A percentile compares a stretch with the other conserved stretches of the same genome.
phyloP scores from a whole-genome alignment of 2,329 filamentous ascomycete species.

The Tricladium varicosporioides region DNA sequence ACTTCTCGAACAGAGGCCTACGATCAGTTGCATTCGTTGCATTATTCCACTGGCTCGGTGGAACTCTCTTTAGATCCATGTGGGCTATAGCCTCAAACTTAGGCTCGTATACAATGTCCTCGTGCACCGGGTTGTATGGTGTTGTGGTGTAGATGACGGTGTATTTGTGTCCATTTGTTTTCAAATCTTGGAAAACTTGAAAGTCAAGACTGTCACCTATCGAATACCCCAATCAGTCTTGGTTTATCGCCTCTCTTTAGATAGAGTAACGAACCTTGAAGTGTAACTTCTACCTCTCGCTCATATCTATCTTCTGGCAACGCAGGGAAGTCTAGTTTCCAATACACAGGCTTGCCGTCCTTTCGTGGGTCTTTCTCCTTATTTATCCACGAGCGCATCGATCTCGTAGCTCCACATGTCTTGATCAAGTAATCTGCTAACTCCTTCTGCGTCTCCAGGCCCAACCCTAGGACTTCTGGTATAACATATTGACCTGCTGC shows the following conservation, averaged over 20 bases:
- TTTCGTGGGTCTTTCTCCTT: background rate
- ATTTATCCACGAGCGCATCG: background rate
- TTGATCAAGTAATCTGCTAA: slow-evolving; percentile 45
- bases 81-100: slow-evolving; percentile 62
- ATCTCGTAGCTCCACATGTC: slow-evolving; percentile 42
- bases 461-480: slow-evolving; percentile 53
- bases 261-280: background rate
- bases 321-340: background rate
- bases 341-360: background rate
- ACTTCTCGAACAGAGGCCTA: slow-evolving; percentile 77
- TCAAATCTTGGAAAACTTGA: slow-evolving; percentile 36
- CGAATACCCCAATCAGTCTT: background rate
- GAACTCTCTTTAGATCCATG: slow-evolving; percentile 68
- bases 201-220: slow-evolving; percentile 27
- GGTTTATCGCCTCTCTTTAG: slow-evolving; percentile 4
- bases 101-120: slow-evolving; percentile 53
- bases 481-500: slow-evolving; percentile 36
- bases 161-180: slow-evolving; percentile 45
- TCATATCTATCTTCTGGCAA: background rate
- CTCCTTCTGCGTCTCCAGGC: slow-evolving; percentile 40
- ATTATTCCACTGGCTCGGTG: slow-evolving; percentile 38
- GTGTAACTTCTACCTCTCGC: background rate
- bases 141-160: slow-evolving; percentile 76
- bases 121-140: slow-evolving; percentile 34
- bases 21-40: slow-evolving; percentile 43